Conservation (phyloP, 345 rosid genomes). For the Salix purpurea region DNA sequence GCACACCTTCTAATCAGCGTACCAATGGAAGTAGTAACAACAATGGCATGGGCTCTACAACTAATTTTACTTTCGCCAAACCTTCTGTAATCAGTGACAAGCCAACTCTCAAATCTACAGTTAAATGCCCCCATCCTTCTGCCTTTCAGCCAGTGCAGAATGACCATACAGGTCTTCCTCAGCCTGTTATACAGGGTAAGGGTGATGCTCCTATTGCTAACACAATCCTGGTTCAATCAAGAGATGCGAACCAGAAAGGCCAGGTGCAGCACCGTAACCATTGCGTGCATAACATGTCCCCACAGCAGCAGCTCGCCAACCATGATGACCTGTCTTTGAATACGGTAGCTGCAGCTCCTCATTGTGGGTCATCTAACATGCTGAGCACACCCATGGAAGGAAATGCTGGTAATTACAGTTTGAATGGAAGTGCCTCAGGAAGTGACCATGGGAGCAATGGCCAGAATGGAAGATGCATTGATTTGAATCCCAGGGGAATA, state of each 20-base stretch:
- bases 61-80: constrained; percentile 30
- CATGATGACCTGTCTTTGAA: constrained; percentile 19
- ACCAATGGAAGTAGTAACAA: constrained; percentile 47
- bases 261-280: constrained; percentile 32
- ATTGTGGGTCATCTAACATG: constrained; percentile 34
- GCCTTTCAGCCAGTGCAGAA: constrained; percentile 29
- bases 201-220: constrained; percentile 17
- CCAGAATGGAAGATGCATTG: constrained; percentile 30
- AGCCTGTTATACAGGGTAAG: constrained; percentile 20
- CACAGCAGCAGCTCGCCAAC: constrained; percentile 13
- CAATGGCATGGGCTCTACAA: constrained; percentile 38
- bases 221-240: constrained; percentile 13
- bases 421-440: constrained; percentile 40
- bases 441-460: constrained; percentile 50
- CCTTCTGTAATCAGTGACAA: constrained; percentile 18
- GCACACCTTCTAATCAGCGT: constrained; percentile 30
- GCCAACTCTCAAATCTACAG: constrained; percentile 21
- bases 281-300: constrained; percentile 27
- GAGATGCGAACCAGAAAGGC: constrained; percentile 28
- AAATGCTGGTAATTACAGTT: constrained; percentile 25
- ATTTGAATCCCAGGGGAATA: constrained; percentile 23
- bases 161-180: constrained; percentile 15
- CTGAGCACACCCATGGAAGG: constrained; percentile 17
- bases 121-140: constrained; percentile 25
- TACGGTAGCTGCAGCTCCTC: constrained; percentile 22